These are phyloP conservation scores for Phialophora expanda DNA, from an alignment of 2,329 filamentous ascomycete genomes.

Conservation along the genomic window DNA sequence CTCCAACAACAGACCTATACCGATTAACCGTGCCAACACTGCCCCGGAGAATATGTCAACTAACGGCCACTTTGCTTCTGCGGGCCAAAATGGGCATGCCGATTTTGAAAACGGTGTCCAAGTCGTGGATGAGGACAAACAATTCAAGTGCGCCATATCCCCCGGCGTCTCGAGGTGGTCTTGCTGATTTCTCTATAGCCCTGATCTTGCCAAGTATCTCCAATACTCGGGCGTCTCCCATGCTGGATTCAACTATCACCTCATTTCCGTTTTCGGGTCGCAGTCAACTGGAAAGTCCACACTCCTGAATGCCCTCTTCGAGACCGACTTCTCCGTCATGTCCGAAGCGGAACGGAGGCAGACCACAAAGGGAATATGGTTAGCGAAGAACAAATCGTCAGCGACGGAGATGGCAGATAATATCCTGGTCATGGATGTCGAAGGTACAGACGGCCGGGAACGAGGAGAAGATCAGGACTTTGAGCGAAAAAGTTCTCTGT, in stretches of 20 bases:
- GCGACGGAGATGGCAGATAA: conserved; percentile 82
- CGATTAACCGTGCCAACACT: conserved; percentile 38
- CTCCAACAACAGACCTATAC: conserved; percentile 27
- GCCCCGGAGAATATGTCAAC: conserved; percentile 48
- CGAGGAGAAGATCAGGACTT: conserved; percentile 98
- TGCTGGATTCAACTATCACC: conserved; percentile 97
- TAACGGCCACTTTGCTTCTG: conserved; percentile 54
- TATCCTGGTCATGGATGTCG: conserved; percentile 98
- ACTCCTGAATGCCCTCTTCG: conserved; percentile 92
- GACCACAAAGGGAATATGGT: conserved; percentile 99
- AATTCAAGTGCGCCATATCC: conserved; percentile 74
- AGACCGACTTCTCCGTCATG: conserved; percentile 97
- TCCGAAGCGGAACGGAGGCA: conserved; percentile 90
- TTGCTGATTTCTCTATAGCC: conserved; percentile 55
- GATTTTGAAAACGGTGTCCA: conserved; percentile 91
- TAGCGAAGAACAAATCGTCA: conserved; percentile 86
- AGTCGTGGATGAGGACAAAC: conserved; percentile 93
- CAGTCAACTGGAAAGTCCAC: conserved; percentile 99
- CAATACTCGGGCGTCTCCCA: conserved; percentile 77
- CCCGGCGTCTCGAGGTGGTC: background rate
- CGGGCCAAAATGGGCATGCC: conserved; percentile 47
- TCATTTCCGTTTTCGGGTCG: conserved; percentile 98
- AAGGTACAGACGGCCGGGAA: conserved; percentile 95
- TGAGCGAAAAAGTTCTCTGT: conserved; percentile 95
- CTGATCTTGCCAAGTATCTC: conserved; percentile 81